These are phyloP conservation scores for Aspergillus costaricaensis DNA, from an alignment of 2,329 filamentous ascomycete species.

Conservation along the genomic window DNA sequence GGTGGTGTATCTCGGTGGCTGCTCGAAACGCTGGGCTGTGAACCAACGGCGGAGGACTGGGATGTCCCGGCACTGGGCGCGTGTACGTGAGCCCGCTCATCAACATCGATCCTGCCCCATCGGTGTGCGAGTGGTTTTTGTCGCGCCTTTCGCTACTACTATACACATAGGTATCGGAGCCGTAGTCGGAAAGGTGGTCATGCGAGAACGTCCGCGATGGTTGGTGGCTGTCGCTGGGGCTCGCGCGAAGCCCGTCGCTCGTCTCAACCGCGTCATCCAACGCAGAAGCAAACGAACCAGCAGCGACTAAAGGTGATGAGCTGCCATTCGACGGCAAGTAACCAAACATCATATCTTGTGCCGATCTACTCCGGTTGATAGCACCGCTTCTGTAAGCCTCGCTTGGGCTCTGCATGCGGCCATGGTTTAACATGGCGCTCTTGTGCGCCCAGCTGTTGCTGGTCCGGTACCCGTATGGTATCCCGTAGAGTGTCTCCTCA, in stretches of 20 bases:
- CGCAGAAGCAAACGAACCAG: slow-evolving; percentile 16
- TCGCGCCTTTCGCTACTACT: slow-evolving; percentile 31
- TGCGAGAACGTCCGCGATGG: slow-evolving; percentile 23
- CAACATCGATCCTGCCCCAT: slow-evolving; percentile 33
- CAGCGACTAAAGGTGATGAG: slow-evolving; percentile 16
- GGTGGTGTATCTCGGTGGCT: slow-evolving; percentile 15
- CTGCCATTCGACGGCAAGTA: slow-evolving; percentile 27
- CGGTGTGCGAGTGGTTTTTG: slow-evolving; percentile 31
- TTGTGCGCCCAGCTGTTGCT: slow-evolving; percentile 21
- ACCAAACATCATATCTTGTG: slow-evolving; percentile 34
- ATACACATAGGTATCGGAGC: slow-evolving; percentile 44
- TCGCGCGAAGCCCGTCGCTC: slow-evolving; percentile 21
- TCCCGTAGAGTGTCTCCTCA: slow-evolving; percentile 20
- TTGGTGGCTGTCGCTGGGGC: slow-evolving; percentile 14
- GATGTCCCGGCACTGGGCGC: slow-evolving; percentile 27
- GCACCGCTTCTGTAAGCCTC: slow-evolving; percentile 24
- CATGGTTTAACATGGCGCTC: slow-evolving; percentile 14
- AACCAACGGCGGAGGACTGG: neutral
- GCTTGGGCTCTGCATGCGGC: slow-evolving; percentile 24
- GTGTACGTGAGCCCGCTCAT: slow-evolving; percentile 46
- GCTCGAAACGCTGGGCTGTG: slow-evolving; percentile 18
- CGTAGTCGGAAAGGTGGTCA: slow-evolving; percentile 32
- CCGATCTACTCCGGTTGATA: slow-evolving; percentile 23
- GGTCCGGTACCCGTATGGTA: slow-evolving; percentile 26
- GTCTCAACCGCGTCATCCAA: slow-evolving; percentile 24